A percentile compares a stretch with the other conserved stretches of the same genome.
Evolutionary conservation across 306 rosid genomes (phyloP).

Genomic region (Potentilla sterilis): DNA sequence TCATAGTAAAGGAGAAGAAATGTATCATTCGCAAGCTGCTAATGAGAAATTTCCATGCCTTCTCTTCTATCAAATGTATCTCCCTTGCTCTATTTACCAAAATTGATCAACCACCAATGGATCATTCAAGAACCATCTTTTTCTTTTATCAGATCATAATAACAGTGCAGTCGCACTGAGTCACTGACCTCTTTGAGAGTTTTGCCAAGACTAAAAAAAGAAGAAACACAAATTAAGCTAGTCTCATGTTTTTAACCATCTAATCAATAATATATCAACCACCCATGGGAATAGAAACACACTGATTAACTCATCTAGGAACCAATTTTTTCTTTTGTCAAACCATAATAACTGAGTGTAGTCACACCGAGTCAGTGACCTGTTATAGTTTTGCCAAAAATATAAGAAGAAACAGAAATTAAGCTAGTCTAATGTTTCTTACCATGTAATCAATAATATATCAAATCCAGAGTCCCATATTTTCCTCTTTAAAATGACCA

Average conservation of each 20-base stretch:
- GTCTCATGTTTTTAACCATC: too few species aligned
- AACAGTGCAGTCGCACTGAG: too few species aligned
- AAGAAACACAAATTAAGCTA: too few species aligned
- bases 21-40: neutral
- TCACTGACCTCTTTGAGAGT: too few species aligned
- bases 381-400: neutral
- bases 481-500: neutral
- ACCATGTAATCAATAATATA: neutral
- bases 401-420: neutral
- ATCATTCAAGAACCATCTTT: too few species aligned
- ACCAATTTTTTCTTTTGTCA: too few species aligned
- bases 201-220: too few species aligned
- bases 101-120: too few species aligned
- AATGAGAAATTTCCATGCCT: neutral
- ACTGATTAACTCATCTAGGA: neutral
- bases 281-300: too few species aligned
- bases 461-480: neutral
- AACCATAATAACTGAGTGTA: too few species aligned
- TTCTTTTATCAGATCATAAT: too few species aligned
- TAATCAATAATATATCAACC: neutral
- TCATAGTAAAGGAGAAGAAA: neutral
- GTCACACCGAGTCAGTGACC: neutral
- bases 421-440: neutral
- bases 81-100: neutral
- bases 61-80: neutral